Percentiles rank a stretch among this genome's conserved stretches.
Evolutionary conservation across 148 eudicot genomes (phyloP).

Genomic region (Diospyros lotus): DNA sequence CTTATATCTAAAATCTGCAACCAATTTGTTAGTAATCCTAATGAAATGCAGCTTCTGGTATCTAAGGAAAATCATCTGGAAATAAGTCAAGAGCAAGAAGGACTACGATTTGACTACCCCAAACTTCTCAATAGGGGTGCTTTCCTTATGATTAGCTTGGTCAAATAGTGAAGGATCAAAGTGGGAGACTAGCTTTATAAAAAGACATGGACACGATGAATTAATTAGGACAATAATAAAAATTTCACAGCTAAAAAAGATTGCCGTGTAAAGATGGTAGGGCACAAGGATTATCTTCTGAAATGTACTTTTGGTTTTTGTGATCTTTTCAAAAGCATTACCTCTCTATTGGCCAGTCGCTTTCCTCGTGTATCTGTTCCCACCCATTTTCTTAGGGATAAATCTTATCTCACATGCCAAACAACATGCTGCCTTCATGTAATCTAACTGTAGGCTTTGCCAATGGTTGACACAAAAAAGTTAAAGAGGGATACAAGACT

Average conservation of each 20-base stretch:
- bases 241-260: slow-evolving; percentile 25
- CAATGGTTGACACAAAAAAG: no score
- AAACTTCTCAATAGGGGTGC: slow-evolving; percentile 13
- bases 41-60: slow-evolving; percentile 1
- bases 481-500: no score
- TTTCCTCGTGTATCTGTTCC: slow-evolving; percentile 19
- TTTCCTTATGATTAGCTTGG: slow-evolving; percentile 6
- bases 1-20: not conserved
- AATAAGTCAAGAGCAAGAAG: slow-evolving; percentile 6
- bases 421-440: not conserved
- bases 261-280: slow-evolving; percentile 15
- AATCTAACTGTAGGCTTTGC: no score
- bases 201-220: slow-evolving; percentile 15
- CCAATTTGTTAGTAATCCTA: not conserved
- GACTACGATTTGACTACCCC: slow-evolving; percentile 27
- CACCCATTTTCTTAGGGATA: slow-evolving; percentile 8
- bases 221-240: slow-evolving; percentile 14
- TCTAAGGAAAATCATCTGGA: not conserved
- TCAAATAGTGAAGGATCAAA: slow-evolving; percentile 16
- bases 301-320: slow-evolving; percentile 26
- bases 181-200: slow-evolving; percentile 26
- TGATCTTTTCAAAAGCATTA: slow-evolving; percentile 26
- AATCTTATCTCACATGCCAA: not conserved
- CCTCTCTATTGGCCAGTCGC: slow-evolving; percentile 18
- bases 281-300: slow-evolving; percentile 35